phyloP scores from a whole-genome alignment of 2,329 filamentous ascomycete genomes.

The Knoxdaviesia capensis region DNA sequence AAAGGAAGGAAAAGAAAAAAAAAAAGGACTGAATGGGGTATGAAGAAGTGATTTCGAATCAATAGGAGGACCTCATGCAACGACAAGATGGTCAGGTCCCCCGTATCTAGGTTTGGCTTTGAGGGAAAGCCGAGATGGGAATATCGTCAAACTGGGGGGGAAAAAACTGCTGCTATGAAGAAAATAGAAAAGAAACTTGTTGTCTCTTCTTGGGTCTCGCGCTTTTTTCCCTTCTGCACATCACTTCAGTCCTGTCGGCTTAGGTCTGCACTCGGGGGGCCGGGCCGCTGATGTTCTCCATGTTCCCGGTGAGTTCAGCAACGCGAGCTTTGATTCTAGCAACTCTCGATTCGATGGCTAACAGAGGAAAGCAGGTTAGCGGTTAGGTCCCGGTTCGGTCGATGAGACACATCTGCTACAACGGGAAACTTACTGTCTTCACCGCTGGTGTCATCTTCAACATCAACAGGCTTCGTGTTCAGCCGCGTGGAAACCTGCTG shows the following conservation, averaged over 20 bases:
- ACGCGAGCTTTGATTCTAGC: conserved; percentile 96
- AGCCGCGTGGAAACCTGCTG: conserved; percentile 43
- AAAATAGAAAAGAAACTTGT: no score
- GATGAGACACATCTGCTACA: not conserved
- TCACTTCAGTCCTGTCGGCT: no score
- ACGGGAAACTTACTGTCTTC: conserved; percentile 60
- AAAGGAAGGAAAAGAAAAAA: not conserved
- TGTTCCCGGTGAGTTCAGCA: conserved; percentile 76
- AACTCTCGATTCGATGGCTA: conserved; percentile 88
- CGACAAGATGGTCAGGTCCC: no score
- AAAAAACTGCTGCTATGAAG: conserved; percentile 1
- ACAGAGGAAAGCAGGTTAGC: conserved; percentile 7
- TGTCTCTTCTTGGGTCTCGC: no score
- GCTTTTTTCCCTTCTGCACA: no score
- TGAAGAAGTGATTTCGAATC: no score
- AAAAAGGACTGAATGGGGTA: not conserved
- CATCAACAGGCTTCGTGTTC: conserved; percentile 17
- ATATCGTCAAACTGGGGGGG: conserved; percentile 6
- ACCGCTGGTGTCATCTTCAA: conserved; percentile 76
- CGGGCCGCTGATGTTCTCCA: conserved; percentile 34
- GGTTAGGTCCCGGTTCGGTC: no score
- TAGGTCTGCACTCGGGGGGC: no score
- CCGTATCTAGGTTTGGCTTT: no score
- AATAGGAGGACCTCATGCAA: no score
- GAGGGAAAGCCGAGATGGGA: no score